phyloP scores from a whole-genome alignment of 768 basidiomycete species.

The Butyriboletus loyo region DNA sequence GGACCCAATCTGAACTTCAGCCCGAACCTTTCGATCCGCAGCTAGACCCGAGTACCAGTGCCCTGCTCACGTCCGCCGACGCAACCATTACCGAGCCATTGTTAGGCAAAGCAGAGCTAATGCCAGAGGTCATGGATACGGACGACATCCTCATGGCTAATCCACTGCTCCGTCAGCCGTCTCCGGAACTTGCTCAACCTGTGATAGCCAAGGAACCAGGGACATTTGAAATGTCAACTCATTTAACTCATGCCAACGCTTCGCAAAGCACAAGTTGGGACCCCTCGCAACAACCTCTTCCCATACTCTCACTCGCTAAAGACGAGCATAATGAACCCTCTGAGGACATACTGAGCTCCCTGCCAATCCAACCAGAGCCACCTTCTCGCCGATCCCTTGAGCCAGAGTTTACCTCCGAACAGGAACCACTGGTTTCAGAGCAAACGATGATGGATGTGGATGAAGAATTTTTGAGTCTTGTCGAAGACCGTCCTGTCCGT shows the following conservation, averaged over 20 bases:
- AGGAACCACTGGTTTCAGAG: conserved; percentile 4
- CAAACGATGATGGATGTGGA: conserved; percentile 46
- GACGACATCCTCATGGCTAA: background rate
- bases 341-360: background rate
- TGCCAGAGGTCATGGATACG: background rate
- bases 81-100: background rate
- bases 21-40: background rate
- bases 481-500: conserved; percentile 46
- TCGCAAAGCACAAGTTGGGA: conserved; percentile 6
- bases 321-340: background rate
- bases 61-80: background rate
- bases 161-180: background rate
- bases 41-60: background rate
- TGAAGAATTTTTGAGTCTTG: conserved; percentile 64
- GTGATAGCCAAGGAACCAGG: background rate
- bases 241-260: background rate
- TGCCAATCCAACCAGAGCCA: conserved; percentile 2
- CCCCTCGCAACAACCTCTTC: conserved; percentile 15
- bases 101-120: background rate
- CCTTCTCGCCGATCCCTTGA: conserved; percentile 9
- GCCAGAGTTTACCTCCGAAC: background rate
- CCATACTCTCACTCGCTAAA: background rate
- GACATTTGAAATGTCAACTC: background rate
- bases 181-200: conserved; percentile 2
- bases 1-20: background rate